A percentile compares a stretch with the other conserved stretches of the same genome.
phyloP scores from a whole-genome alignment of 108 stramenopile species.

The Skeletonema menzelii region DNA sequence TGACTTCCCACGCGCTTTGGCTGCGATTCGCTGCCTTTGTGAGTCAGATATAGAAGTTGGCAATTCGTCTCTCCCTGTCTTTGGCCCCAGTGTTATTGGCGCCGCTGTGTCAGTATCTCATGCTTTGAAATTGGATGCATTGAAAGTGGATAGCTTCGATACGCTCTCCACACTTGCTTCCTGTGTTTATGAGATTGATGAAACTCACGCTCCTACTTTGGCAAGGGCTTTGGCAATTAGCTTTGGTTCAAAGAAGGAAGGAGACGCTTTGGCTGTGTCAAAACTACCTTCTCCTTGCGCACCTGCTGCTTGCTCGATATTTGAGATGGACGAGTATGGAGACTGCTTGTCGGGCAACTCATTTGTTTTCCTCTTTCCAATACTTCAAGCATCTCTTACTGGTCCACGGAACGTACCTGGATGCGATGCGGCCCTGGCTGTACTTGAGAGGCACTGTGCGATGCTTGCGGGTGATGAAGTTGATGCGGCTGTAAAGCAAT shows the following conservation, averaged over 20 bases:
- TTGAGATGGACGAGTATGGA: slow-evolving; percentile 81
- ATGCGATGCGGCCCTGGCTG: slow-evolving; percentile 76
- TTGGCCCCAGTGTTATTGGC: slow-evolving; percentile 49
- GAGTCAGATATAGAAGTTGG: slow-evolving; percentile 84
- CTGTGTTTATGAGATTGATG: slow-evolving; percentile 89
- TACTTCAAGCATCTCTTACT: slow-evolving; percentile 71
- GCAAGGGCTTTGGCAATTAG: slow-evolving; percentile 65
- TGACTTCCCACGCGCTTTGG: slow-evolving; percentile 47
- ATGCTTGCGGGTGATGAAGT: slow-evolving; percentile 63
- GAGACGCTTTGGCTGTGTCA: slow-evolving; percentile 11
- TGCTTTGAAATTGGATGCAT: slow-evolving; percentile 33
- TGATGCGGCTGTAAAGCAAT: slow-evolving; percentile 45
- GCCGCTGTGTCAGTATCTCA: slow-evolving; percentile 56
- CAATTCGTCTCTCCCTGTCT: slow-evolving; percentile 66
- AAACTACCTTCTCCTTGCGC: slow-evolving; percentile 81
- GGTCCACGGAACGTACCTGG: slow-evolving; percentile 82
- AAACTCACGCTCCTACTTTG: slow-evolving; percentile 63
- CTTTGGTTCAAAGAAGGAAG: slow-evolving; percentile 25
- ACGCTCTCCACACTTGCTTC: slow-evolving; percentile 66
- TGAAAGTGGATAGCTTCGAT: slow-evolving; percentile 46
- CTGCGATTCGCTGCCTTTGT: slow-evolving; percentile 59
- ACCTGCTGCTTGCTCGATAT: slow-evolving; percentile 67
- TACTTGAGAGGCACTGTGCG: slow-evolving; percentile 73
- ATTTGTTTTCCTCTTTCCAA: slow-evolving; percentile 83
- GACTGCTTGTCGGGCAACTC: slow-evolving; percentile 79